Evolutionary conservation across 2,329 filamentous ascomycete genomes (phyloP).

Genomic region (Sordariomycetes sp.): DNA sequence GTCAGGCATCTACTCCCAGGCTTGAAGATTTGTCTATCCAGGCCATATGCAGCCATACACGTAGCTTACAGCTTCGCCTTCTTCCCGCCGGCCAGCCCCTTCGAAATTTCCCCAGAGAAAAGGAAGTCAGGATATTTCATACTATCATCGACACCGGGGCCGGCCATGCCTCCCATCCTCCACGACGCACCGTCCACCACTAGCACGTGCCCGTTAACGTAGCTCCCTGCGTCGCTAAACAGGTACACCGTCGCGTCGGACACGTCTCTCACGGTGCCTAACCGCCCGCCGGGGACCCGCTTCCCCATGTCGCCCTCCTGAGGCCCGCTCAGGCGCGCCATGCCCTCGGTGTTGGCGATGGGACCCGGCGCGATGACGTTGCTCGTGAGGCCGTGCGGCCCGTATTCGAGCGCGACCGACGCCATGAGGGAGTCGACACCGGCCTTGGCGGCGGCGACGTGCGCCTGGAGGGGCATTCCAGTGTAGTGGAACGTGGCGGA

Average conservation of each 20-base stretch:
- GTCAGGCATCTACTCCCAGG: no score
- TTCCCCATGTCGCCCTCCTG: slow-evolving; percentile 21
- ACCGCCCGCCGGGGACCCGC: slow-evolving; percentile 61
- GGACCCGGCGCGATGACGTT: slow-evolving; percentile 86
- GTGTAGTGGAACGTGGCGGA: slow-evolving; percentile 89
- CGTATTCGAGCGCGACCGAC: slow-evolving; percentile 78
- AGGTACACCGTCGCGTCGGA: slow-evolving; percentile 86
- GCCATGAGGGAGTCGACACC: slow-evolving; percentile 77
- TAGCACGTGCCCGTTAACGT: slow-evolving; percentile 72
- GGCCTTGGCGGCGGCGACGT: slow-evolving; percentile 87
- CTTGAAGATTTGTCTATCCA: neutral
- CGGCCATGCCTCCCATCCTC: slow-evolving; percentile 35
- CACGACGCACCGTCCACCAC: slow-evolving; percentile 59
- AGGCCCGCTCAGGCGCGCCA: slow-evolving; percentile 48
- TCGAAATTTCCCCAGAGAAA: slow-evolving; percentile 20
- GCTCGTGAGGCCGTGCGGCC: slow-evolving; percentile 73
- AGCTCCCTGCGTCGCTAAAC: slow-evolving; percentile 77
- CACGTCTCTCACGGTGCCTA: slow-evolving; percentile 76
- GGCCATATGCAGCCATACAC: neutral
- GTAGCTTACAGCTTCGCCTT: slow-evolving; percentile 18
- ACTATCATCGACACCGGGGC: slow-evolving; percentile 32
- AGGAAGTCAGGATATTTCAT: slow-evolving; percentile 44
- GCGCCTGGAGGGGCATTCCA: slow-evolving; percentile 73
- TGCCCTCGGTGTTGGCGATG: slow-evolving; percentile 75
- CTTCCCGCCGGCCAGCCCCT: slow-evolving; percentile 22